Base-by-base conservation (phyloP, 2,329 filamentous ascomycete species). In the Sclerotinia borealis region DNA sequence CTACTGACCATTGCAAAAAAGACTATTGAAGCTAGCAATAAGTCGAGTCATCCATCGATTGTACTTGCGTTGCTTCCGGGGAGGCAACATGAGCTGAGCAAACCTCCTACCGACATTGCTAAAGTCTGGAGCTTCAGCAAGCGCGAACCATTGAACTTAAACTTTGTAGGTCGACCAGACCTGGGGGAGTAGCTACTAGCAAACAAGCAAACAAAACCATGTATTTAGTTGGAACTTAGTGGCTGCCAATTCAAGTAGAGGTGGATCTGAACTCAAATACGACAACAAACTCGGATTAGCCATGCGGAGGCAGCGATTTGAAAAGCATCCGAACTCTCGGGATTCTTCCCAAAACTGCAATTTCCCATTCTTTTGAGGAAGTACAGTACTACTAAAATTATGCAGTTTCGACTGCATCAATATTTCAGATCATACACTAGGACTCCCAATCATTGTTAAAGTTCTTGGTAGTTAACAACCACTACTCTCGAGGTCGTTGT, bases 91-190 rank as follows among this genome's bases (percentile, higher is more conserved):
- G 54, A 56, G 54, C 54, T 34, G 54, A 56, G 39, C 17, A 56
- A 56, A 43, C 4, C 4, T 29, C 22, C 34, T 29, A 54, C 29
- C 27, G 19, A 56, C 9, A 29, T 56, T 56, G n/a, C 39, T n/a
- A 43, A 29, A 56, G 22, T 56, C 15, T 45, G 19, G 54, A 45
- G 58, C 45, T 60, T 60, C 13, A 41, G 34, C 58, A 34, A 51
- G 17, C n/a, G 25, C 47, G 36, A 25, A 25, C 39, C 29, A 29
- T 34, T 39, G 45, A 41, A 45, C 25, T 45, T 39, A 56, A 41
- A 45, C 25, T 45, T 9, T 45, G 39, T 34, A 29, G 39, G 19
- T 56, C 54, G 39, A 34, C 41, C 29, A 11, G 39, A 27, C 39
- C 27, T 56, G 54, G 45, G 54, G 39, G 39, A 56, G 39, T 34